Percentiles rank a stretch among this genome's conserved stretches.
These are phyloP conservation scores for Fusarium neocosmosporiellum DNA, from an alignment of 2,329 filamentous ascomycete species.

Conservation along the genomic window DNA sequence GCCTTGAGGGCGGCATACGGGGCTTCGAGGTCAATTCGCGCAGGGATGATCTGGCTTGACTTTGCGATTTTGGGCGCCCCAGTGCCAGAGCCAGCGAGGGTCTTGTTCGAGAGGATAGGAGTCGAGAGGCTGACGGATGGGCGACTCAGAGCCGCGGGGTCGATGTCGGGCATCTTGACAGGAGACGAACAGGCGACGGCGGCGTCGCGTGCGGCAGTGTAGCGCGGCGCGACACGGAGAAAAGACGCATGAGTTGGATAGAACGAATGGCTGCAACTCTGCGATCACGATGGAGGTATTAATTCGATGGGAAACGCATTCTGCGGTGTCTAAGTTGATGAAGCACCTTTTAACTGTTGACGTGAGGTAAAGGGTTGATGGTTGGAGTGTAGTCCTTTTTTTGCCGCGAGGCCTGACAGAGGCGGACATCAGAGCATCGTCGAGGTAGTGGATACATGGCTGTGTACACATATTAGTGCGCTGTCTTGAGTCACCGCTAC, in stretches of 20 bases:
- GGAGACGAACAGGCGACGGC: conserved; percentile 45
- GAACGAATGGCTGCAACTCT: conserved; percentile 48
- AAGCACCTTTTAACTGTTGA: conserved; percentile 42
- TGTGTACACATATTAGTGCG: background rate
- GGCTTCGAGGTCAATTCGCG: conserved; percentile 75
- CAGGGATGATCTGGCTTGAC: conserved; percentile 70
- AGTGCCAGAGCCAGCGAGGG: conserved; percentile 64
- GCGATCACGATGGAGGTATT: conserved; percentile 56
- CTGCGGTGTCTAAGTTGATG: conserved; percentile 56
- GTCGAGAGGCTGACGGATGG: conserved; percentile 68
- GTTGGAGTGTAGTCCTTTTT: conserved; percentile 51
- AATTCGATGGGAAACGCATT: conserved; percentile 59
- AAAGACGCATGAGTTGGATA: conserved; percentile 57
- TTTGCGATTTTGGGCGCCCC: conserved; percentile 65
- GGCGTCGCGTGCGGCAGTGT: conserved; percentile 59
- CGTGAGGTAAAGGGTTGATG: conserved; percentile 42
- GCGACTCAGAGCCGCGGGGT: conserved; percentile 75
- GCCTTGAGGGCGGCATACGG: conserved; percentile 71
- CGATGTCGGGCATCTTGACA: conserved; percentile 73
- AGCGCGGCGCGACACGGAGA: conserved; percentile 59
- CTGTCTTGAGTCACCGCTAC: conserved; percentile 33
- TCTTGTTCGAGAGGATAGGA: conserved; percentile 68
- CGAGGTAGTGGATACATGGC: conserved; percentile 42
- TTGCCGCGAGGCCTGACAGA: conserved; percentile 46
- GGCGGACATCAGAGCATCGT: conserved; percentile 31